Evolutionary conservation across 2,329 filamentous ascomycete genomes (phyloP).

Genomic region (Sclerotinia trifoliorum): DNA sequence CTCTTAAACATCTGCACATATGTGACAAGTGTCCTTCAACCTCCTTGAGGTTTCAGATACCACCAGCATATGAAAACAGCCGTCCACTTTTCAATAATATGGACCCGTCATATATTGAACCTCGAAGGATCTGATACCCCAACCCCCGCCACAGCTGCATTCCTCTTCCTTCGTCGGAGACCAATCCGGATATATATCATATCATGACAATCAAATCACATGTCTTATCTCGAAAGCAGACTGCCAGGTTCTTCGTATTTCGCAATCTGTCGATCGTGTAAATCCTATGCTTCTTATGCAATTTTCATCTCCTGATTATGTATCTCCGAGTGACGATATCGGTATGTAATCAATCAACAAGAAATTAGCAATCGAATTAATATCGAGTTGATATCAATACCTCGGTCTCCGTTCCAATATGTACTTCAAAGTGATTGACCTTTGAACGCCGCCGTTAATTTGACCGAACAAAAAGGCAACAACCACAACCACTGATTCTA

Average conservation of each 20-base stretch:
- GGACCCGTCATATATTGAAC: neutral
- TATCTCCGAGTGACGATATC: too few species aligned
- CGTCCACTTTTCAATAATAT: conserved; percentile 1
- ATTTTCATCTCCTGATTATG: neutral
- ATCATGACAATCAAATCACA: neutral
- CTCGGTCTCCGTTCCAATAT: neutral
- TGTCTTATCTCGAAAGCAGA: neutral
- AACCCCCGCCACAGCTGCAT: neutral
- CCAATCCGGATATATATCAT: neutral
- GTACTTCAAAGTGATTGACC: neutral
- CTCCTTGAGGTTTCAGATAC: conserved; percentile 6
- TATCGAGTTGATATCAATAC: neutral
- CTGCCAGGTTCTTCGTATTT: neutral
- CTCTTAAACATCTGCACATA: neutral
- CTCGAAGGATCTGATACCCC: neutral
- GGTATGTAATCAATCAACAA: neutral
- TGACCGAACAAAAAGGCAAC: neutral
- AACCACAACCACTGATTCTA: neutral
- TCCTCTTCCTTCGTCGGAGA: neutral
- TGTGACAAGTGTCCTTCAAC: neutral
- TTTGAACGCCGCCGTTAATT: conserved; percentile 7
- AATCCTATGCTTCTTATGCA: neutral
- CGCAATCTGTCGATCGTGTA: conserved; percentile 8
- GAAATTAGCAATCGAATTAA: neutral
- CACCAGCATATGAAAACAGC: conserved; percentile 12